Conservation (phyloP, 78 protist species). For the Dictyostelium intermedium region DNA sequence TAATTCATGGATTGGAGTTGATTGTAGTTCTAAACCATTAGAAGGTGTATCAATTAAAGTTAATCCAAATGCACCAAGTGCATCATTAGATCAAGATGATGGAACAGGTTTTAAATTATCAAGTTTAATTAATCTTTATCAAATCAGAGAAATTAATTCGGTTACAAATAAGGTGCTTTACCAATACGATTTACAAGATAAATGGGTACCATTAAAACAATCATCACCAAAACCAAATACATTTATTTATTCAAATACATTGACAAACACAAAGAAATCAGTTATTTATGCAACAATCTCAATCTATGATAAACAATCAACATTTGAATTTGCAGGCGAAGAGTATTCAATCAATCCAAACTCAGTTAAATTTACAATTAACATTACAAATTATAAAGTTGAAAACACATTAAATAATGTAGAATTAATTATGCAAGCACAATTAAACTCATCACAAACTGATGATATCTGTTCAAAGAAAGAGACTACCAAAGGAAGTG, state of each 20-base stretch:
- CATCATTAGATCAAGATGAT: background rate
- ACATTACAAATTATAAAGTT: background rate
- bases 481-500: background rate
- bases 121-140: background rate
- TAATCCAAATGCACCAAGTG: background rate
- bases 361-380: background rate
- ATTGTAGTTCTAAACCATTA: background rate
- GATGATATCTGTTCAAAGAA: background rate
- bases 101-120: background rate
- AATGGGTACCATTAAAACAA: background rate
- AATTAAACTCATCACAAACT: background rate
- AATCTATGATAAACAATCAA: background rate
- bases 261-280: background rate
- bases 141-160: background rate
- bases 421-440: background rate
- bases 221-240: background rate
- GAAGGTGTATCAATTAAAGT: background rate
- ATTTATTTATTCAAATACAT: background rate
- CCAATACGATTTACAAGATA: background rate
- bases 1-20: background rate
- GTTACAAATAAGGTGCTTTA: background rate
- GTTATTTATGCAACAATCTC: background rate
- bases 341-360: background rate
- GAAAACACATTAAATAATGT: background rate
- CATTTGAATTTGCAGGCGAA: constrained; percentile 25